A percentile compares a stretch with the other conserved stretches of the same genome.
These are phyloP conservation scores for Salix udensis DNA, from an alignment of 345 rosid genomes.

Conservation along the genomic window DNA sequence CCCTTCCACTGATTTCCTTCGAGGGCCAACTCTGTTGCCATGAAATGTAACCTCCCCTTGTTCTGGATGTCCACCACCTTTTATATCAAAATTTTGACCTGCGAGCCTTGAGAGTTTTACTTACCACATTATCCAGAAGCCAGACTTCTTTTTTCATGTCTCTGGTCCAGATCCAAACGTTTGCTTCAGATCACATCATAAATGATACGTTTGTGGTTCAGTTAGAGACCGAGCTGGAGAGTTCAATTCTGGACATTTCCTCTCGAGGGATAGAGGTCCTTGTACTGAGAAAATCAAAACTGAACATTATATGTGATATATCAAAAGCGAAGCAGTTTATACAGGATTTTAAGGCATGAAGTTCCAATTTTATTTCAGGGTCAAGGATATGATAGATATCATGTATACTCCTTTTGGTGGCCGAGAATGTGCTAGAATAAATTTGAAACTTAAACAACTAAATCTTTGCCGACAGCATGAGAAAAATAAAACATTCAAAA, in stretches of 20 bases:
- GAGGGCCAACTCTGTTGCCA: slow-evolving; percentile 44
- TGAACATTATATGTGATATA: neutral
- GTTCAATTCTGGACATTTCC: slow-evolving; percentile 47
- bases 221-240: slow-evolving; percentile 33
- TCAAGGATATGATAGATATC: neutral
- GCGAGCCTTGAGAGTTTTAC: slow-evolving; percentile 43
- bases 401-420: neutral
- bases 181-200: slow-evolving; percentile 46
- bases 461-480: neutral
- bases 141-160: slow-evolving; percentile 49
- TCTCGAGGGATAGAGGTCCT: slow-evolving; percentile 27
- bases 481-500: neutral
- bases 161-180: slow-evolving; percentile 46
- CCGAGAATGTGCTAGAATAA: neutral
- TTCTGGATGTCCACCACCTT: neutral
- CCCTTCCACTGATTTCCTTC: slow-evolving; percentile 64
- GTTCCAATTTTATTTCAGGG: neutral
- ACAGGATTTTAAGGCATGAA: neutral
- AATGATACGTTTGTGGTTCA: slow-evolving; percentile 45
- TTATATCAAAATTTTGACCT: slow-evolving; percentile 28
- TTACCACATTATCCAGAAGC: slow-evolving; percentile 22
- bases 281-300: neutral
- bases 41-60: neutral
- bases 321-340: neutral
- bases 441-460: neutral